Base-by-base conservation (phyloP, 129 eudicot genomes). In the Oenanthe sinensis region DNA sequence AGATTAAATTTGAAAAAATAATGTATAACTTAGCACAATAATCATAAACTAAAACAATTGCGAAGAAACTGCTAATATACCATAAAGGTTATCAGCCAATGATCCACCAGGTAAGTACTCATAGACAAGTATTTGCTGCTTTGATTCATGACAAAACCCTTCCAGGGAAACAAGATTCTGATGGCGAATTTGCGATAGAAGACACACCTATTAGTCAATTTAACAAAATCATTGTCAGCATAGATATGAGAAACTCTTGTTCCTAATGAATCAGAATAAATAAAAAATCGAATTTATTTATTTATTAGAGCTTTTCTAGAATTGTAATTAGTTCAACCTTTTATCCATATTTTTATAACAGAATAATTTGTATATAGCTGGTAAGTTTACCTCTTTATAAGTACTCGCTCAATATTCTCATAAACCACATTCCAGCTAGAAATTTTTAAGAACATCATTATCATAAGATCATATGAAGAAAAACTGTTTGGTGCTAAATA, bases 71-170 rank as follows among this genome's bases (percentile, higher is more conserved):
- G 44, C 24, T 2, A 62, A 70, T 85, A 43, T 78, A 94, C 98
- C 98, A 28, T 91, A 91, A 63, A 94, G 97, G 75, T 91, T 89
- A 60, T 89, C 97, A 50, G 96, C 84, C 79, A 94, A 77, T 72
- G 98, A 89, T 85, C 98, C 97, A 45, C 97, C 90, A 39, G 98
- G 84, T 83, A 94, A 68, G 82, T 88, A 94, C 82, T 91, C 98
- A 74, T 94, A 94, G 75, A 94, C 90, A 33, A 94, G 88, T 82
- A 94, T 94, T 63, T 91, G 97, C 42, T 91, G 96, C 88, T 94
- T 94, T 42, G 93, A 77, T 71, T 90, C 96, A 33, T 85, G 85
- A 69, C 98, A 94, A 79, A 89, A 94, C 76, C 98, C 98, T 84
- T 94, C 97, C 82, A 91, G 83, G 1, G 91, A 84, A 77, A 94